These are phyloP conservation scores for Myxozyma mucilagina DNA, from an alignment of 805 yeast species.

Conservation along the genomic window DNA sequence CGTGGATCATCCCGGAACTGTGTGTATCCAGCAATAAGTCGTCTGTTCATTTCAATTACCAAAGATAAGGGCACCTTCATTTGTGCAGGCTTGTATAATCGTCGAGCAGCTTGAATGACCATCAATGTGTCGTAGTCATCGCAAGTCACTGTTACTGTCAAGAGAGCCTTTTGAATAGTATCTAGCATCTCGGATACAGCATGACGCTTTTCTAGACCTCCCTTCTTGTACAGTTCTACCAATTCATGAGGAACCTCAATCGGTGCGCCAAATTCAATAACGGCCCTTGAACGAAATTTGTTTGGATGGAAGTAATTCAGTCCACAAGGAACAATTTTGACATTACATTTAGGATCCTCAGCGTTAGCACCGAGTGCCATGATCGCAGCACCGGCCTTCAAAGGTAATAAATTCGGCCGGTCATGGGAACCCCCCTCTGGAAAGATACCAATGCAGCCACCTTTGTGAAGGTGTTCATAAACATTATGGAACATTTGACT, in stretches of 20 bases:
- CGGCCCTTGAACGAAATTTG: slow-evolving; percentile 92
- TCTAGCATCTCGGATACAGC: slow-evolving; percentile 74
- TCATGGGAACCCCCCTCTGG: slow-evolving; percentile 99
- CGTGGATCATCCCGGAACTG: slow-evolving; percentile 69
- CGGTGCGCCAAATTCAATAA: slow-evolving; percentile 90
- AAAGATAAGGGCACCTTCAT: slow-evolving; percentile 74
- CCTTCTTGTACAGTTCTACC: slow-evolving; percentile 60
- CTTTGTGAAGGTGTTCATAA: slow-evolving; percentile 75
- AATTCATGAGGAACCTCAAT: slow-evolving; percentile 63
- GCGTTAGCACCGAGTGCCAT: slow-evolving; percentile 96
- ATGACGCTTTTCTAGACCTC: slow-evolving; percentile 67
- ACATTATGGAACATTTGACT: slow-evolving; percentile 78
- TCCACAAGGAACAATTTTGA: slow-evolving; percentile 92
- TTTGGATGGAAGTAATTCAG: slow-evolving; percentile 97
- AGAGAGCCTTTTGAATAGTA: slow-evolving; percentile 71
- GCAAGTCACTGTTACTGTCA: slow-evolving; percentile 83
- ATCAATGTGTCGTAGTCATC: slow-evolving; percentile 88
- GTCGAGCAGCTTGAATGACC: slow-evolving; percentile 87
- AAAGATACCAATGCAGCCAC: slow-evolving; percentile 85
- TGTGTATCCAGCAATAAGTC: slow-evolving; percentile 79
- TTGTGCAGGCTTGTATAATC: slow-evolving; percentile 77
- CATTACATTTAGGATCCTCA: slow-evolving; percentile 68
- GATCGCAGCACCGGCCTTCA: slow-evolving; percentile 96
- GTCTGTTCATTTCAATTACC: slow-evolving; percentile 86
- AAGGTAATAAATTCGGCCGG: slow-evolving; percentile 83